Conservation (phyloP, 1,284 basidiomycete genomes). For the Serendipita sp. region DNA sequence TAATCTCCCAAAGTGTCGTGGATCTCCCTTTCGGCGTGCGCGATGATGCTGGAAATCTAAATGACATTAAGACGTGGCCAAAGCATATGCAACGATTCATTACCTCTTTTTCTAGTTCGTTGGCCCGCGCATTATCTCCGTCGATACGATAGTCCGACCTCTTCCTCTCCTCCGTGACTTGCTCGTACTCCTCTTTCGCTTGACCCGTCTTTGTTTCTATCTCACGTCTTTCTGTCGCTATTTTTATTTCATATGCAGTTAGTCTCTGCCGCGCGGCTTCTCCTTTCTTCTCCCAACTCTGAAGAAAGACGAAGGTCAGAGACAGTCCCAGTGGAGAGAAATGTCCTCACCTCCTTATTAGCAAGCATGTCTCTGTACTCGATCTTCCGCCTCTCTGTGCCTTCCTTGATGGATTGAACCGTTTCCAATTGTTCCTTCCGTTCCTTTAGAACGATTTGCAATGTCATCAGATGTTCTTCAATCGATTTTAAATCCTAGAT, state of each 20-base stretch:
- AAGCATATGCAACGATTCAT: background rate
- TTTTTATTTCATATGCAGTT: background rate
- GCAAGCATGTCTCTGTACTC: background rate
- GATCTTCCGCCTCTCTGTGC: background rate
- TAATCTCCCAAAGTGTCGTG: background rate
- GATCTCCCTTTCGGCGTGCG: background rate
- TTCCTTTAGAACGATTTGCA: background rate
- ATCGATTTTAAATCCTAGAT: background rate
- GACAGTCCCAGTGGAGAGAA: background rate
- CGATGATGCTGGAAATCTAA: background rate
- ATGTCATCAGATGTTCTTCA: background rate
- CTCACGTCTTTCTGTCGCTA: background rate
- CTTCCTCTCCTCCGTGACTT: background rate
- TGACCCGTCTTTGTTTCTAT: background rate
- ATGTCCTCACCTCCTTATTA: background rate
- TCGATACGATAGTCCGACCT: background rate
- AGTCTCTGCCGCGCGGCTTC: background rate
- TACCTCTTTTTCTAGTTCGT: background rate
- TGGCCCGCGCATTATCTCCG: background rate
- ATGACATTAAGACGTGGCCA: background rate
- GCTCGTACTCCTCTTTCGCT: background rate
- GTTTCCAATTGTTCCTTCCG: background rate
- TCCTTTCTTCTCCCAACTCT: slow-evolving; percentile 2
- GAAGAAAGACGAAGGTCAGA: background rate
- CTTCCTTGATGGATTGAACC: background rate